A percentile compares a stretch with the other conserved stretches of the same genome.
Evolutionary conservation across 2,329 filamentous ascomycete genomes (phyloP).

Genomic region (Colletotrichum spinosum): DNA sequence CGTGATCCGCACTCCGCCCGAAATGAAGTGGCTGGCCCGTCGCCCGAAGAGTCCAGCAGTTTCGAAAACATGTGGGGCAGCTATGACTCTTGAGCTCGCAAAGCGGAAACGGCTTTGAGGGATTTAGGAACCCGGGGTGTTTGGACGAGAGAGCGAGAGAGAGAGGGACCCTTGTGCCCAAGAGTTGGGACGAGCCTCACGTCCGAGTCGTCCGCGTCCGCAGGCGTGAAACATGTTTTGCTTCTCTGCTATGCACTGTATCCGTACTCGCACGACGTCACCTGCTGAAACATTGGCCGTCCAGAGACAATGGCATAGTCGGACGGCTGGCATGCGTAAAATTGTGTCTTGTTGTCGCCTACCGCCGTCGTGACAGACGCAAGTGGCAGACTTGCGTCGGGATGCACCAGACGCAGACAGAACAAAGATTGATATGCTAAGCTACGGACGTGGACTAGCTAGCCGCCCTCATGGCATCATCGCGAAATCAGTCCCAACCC

Average conservation of each 20-base stretch:
- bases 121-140: constrained; percentile 23
- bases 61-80: constrained; percentile 28
- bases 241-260: constrained; percentile 7
- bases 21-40: background rate
- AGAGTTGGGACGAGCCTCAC: constrained; percentile 27
- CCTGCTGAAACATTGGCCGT: constrained; percentile 14
- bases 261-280: background rate
- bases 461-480: constrained; percentile 36
- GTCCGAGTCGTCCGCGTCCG: constrained; percentile 6
- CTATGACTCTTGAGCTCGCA: constrained; percentile 25
- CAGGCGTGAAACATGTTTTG: constrained; percentile 32
- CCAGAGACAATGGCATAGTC: background rate
- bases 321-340: background rate
- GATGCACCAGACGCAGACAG: constrained; percentile 17
- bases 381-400: background rate
- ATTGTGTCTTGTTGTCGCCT: background rate
- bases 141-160: constrained; percentile 16
- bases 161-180: background rate
- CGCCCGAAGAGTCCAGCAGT: constrained; percentile 17
- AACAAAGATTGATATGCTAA: constrained; percentile 28
- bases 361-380: background rate
- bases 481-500: constrained; percentile 36
- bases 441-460: constrained; percentile 37
- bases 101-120: background rate
- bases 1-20: too few species aligned